Evolutionary conservation across 2,329 filamentous ascomycete genomes (phyloP).

Genomic region (Pyrenophora graminea): DNA sequence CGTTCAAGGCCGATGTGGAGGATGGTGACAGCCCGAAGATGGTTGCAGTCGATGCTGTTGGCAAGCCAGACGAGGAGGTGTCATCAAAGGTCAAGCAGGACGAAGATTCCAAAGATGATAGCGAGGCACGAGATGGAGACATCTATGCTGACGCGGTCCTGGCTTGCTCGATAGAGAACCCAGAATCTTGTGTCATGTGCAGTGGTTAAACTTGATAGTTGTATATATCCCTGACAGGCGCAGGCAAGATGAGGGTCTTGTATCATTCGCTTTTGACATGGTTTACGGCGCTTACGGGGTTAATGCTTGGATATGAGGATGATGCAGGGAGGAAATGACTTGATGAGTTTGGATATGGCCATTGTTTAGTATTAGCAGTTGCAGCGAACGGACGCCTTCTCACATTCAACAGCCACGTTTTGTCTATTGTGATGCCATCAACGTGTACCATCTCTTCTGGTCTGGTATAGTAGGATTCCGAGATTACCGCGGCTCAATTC

Average conservation of each 20-base stretch:
- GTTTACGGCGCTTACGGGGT: constrained; percentile 17
- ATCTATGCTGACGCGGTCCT: constrained; percentile 95
- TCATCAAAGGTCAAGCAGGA: constrained; percentile 66
- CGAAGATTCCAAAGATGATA: constrained; percentile 74
- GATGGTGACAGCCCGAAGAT: constrained; percentile 81
- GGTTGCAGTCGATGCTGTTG: constrained; percentile 69
- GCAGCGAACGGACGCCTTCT: constrained; percentile 7
- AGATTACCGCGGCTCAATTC: constrained; percentile 14
- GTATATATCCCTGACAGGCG: neutral
- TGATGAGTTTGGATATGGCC: constrained; percentile 26
- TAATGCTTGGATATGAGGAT: constrained; percentile 12
- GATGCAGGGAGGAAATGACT: constrained; percentile 26
- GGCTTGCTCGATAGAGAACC: constrained; percentile 96
- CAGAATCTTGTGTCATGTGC: constrained; percentile 95
- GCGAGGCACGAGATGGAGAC: constrained; percentile 78
- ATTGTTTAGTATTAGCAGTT: constrained; percentile 15
- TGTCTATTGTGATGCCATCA: neutral
- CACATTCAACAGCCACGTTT: neutral
- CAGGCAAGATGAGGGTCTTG: constrained; percentile 4
- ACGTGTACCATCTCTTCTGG: too few relatives aligned
- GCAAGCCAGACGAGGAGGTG: constrained; percentile 65
- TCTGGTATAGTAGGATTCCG: neutral
- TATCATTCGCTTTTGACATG: constrained; percentile 9
- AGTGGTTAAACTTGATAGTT: constrained; percentile 67
- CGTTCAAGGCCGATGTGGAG: constrained; percentile 75